phyloP scores from a whole-genome alignment of 345 rosid genomes.

The Leavenworthia alabamica region DNA sequence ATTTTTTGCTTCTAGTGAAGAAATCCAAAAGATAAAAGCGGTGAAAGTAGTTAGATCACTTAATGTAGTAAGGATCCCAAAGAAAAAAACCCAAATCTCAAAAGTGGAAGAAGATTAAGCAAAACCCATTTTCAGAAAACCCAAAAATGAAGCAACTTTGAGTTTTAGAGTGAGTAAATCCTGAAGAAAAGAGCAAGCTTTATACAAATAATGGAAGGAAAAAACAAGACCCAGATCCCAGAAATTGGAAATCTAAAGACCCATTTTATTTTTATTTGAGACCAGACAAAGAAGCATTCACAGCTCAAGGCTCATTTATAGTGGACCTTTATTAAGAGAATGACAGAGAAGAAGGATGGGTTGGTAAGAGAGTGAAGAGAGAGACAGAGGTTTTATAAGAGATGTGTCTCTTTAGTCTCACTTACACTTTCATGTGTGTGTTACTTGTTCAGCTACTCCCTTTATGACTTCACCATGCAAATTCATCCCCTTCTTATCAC shows the following conservation, averaged over 20 bases:
- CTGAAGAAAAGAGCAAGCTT: slow-evolving; percentile 24
- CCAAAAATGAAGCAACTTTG: slow-evolving; percentile 3
- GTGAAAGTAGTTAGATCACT: not conserved
- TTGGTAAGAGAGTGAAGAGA: slow-evolving; percentile 37
- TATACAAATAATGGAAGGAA: slow-evolving; percentile 2
- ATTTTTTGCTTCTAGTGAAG: slow-evolving; percentile 30
- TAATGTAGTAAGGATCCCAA: slow-evolving; percentile 24
- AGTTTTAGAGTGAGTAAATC: slow-evolving; percentile 12
- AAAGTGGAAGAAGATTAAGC: slow-evolving; percentile 4
- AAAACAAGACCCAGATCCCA: slow-evolving; percentile 43
- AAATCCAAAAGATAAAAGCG: not conserved
- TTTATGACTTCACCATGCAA: slow-evolving; percentile 33
- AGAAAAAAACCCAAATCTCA: slow-evolving; percentile 9
- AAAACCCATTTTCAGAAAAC: slow-evolving; percentile 21
- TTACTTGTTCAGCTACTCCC: slow-evolving; percentile 21
- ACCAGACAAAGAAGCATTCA: slow-evolving; percentile 33
- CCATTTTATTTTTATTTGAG: slow-evolving; percentile 16
- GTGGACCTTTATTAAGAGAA: slow-evolving; percentile 27
- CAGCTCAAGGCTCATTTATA: slow-evolving; percentile 34
- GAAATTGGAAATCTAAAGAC: slow-evolving; percentile 31
- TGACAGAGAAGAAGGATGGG: slow-evolving; percentile 29
- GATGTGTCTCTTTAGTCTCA: slow-evolving; percentile 26
- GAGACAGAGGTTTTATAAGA: slow-evolving; percentile 19
- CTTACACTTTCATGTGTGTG: slow-evolving; percentile 37
- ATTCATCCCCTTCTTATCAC: slow-evolving; percentile 24